These are phyloP conservation scores for Salvia hispanica DNA, from an alignment of 257 asterid genomes.

Conservation along the genomic window DNA sequence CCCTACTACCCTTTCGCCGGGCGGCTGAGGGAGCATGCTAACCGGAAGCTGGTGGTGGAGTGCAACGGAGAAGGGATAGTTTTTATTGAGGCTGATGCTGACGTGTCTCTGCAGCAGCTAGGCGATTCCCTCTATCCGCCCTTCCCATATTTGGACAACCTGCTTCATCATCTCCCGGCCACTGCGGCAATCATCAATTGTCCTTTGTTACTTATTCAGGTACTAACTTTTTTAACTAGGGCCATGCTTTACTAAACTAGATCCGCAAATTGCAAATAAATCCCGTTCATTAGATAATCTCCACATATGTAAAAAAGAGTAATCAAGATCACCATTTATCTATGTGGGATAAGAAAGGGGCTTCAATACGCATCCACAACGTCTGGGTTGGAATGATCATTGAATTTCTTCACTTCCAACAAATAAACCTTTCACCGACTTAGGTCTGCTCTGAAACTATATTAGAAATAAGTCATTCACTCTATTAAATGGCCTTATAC, in stretches of 20 bases:
- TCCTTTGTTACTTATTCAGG: conserved; percentile 25
- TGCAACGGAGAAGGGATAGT: not conserved
- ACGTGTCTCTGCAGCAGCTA: conserved; percentile 37
- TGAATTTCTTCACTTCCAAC: too few species aligned
- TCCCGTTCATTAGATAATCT: conserved; percentile 30
- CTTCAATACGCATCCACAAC: too few species aligned
- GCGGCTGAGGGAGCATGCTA: not conserved
- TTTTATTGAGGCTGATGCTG: not conserved
- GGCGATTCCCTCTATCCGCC: conserved; percentile 39
- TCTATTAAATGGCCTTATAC: too few species aligned
- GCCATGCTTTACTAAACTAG: conserved; percentile 11
- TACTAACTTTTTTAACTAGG: not conserved
- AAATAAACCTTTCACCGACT: too few species aligned
- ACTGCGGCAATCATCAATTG: not conserved
- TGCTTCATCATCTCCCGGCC: not conserved
- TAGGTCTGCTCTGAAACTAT: too few species aligned
- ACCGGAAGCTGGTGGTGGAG: not conserved
- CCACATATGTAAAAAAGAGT: too few species aligned
- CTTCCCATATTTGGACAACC: conserved; percentile 34
- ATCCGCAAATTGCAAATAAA: conserved; percentile 1
- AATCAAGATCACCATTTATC: too few species aligned
- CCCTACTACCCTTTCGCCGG: conserved; percentile 32
- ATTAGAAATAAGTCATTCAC: too few species aligned
- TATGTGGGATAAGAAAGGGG: too few species aligned
- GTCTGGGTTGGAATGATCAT: too few species aligned